phyloP scores from a whole-genome alignment of 306 rosid genomes.

The Malus sieversii region DNA sequence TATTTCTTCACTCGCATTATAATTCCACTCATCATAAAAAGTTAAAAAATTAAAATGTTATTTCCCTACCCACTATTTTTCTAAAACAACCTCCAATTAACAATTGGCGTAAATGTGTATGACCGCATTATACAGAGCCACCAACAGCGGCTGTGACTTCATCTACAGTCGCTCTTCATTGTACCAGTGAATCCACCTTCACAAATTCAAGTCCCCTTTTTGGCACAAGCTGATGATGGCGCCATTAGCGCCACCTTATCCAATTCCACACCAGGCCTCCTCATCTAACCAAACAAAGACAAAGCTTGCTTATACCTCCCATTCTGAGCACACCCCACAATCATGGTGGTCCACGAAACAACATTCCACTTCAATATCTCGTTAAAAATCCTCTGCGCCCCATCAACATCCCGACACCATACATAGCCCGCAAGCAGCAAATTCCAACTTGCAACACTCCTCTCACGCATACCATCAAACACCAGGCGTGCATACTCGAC shows the following conservation, averaged over 20 bases:
- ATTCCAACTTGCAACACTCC: neutral
- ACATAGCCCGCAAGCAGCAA: conserved; percentile 43
- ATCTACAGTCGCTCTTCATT: conserved; percentile 25
- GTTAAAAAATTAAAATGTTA: too few relatives aligned
- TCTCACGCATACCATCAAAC: too few relatives aligned
- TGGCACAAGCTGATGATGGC: conserved; percentile 62
- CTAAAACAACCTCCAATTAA: too few relatives aligned
- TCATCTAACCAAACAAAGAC: conserved; percentile 55
- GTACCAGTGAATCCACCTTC: conserved; percentile 65
- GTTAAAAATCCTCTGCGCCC: conserved; percentile 36
- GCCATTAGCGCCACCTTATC: conserved; percentile 47
- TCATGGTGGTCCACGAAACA: conserved; percentile 67
- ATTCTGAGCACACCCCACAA: conserved; percentile 45
- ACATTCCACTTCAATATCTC: conserved; percentile 55
- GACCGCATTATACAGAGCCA: conserved; percentile 5
- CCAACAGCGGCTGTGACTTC: conserved; percentile 20
- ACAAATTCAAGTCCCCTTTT: conserved; percentile 54
- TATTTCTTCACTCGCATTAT: too few relatives aligned
- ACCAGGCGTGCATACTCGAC: too few relatives aligned
- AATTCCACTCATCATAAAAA: too few relatives aligned
- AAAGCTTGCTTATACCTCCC: conserved; percentile 46
- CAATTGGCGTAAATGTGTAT: too few relatives aligned
- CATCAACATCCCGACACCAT: conserved; percentile 37
- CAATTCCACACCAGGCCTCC: conserved; percentile 44
- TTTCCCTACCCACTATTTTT: too few relatives aligned